Conservation (phyloP, 768 basidiomycete genomes). For the Pulveroboletus sp. region DNA sequence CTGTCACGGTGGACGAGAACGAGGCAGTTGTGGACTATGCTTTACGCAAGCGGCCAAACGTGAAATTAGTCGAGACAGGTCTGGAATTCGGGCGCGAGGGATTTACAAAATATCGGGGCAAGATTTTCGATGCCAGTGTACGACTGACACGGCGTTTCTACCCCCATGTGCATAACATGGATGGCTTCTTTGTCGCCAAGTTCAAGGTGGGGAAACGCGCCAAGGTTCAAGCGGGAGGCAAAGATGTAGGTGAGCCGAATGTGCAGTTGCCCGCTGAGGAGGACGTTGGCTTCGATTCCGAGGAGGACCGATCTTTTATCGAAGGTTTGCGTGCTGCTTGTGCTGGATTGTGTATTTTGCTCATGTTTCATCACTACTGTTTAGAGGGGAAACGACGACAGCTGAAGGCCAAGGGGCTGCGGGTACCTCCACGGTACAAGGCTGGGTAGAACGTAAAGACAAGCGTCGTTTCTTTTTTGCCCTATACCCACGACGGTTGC, state of each 20-base stretch:
- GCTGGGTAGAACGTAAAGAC: slow-evolving; percentile 21
- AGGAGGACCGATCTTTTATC: slow-evolving; percentile 74
- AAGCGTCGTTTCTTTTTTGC: no score
- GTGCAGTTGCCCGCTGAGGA: slow-evolving; percentile 26
- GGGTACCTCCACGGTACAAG: slow-evolving; percentile 55
- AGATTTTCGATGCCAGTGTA: slow-evolving; percentile 78
- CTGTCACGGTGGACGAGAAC: slow-evolving; percentile 97
- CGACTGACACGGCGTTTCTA: slow-evolving; percentile 86
- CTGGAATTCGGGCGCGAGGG: slow-evolving; percentile 93
- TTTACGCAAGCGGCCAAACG: slow-evolving; percentile 89
- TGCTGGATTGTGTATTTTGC: background rate
- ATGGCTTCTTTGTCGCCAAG: slow-evolving; percentile 98
- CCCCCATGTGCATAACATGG: slow-evolving; percentile 99
- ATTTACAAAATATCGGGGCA: slow-evolving; percentile 87
- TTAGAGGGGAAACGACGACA: slow-evolving; percentile 71
- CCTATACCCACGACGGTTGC: background rate
- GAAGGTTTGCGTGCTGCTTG: slow-evolving; percentile 55
- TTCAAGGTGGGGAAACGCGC: slow-evolving; percentile 87
- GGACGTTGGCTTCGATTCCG: slow-evolving; percentile 62
- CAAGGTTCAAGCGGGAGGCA: slow-evolving; percentile 42
- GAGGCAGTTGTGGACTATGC: slow-evolving; percentile 98
- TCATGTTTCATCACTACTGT: slow-evolving; percentile 4
- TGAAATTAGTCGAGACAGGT: slow-evolving; percentile 88
- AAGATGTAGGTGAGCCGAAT: slow-evolving; percentile 19
- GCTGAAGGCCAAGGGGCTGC: slow-evolving; percentile 74